Evolutionary conservation across 805 yeast species (phyloP).

Genomic region (Cyberlindnera maritima): DNA sequence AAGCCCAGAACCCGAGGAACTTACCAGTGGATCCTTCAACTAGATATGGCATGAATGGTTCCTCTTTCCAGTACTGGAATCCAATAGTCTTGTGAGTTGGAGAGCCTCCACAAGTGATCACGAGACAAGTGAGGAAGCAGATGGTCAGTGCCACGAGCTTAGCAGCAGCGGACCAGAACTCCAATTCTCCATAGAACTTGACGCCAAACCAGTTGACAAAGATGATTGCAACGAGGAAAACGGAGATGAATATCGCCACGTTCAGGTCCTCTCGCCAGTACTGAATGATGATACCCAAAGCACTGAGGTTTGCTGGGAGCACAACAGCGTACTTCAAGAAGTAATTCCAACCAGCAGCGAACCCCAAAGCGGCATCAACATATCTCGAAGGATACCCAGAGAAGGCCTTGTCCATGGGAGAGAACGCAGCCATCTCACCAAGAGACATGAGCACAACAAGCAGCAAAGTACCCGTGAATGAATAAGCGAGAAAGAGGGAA

Average conservation of each 20-base stretch:
- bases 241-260: not conserved
- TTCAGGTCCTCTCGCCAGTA: constrained; percentile 38
- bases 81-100: constrained; percentile 72
- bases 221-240: constrained; percentile 32
- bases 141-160: constrained; percentile 54
- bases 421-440: constrained; percentile 64
- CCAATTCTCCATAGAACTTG: constrained; percentile 53
- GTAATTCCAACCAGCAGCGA: constrained; percentile 25
- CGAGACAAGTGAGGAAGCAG: constrained; percentile 29
- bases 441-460: constrained; percentile 62
- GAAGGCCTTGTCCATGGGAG: constrained; percentile 63
- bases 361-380: constrained; percentile 20
- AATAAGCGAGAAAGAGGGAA: constrained; percentile 53
- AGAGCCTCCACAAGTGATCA: constrained; percentile 73
- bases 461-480: constrained; percentile 66
- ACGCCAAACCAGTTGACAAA: constrained; percentile 49
- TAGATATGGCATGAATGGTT: constrained; percentile 48
- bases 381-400: constrained; percentile 55
- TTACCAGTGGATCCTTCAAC: constrained; percentile 47
- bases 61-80: constrained; percentile 63
- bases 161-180: constrained; percentile 43
- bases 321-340: constrained; percentile 21
- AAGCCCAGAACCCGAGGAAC: constrained; percentile 55
- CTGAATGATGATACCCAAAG: constrained; percentile 45
- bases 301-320: constrained; percentile 43